Conservation (phyloP, 192 early-diverging fungal genomes). For the Fimicolochytrium jonesii region DNA sequence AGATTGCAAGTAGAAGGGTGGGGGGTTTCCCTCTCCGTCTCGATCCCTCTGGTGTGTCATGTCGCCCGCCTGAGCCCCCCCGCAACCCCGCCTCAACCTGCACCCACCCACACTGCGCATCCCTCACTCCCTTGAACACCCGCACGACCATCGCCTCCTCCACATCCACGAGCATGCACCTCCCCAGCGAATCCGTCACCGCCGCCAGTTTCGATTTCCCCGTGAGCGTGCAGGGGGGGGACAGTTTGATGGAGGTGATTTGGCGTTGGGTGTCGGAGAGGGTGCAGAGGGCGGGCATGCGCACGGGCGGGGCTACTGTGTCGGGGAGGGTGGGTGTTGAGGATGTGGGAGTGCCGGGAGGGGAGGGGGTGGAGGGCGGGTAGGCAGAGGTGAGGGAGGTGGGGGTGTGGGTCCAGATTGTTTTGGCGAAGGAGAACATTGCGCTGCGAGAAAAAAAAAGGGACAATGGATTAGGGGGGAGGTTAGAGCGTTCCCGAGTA, state of each 20-base stretch:
- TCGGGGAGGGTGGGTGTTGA: conserved; percentile 38
- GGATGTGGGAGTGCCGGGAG: conserved; percentile 6
- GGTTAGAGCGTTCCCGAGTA: too few species aligned
- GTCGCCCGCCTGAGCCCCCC: too few species aligned
- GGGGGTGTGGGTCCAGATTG: conserved; percentile 50
- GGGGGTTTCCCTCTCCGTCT: not conserved
- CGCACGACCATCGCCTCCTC: conserved; percentile 59
- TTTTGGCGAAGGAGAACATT: conserved; percentile 67
- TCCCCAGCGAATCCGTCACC: conserved; percentile 61
- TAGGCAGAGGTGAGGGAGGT: conserved; percentile 2
- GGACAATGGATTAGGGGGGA: too few species aligned
- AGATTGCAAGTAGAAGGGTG: conserved; percentile 58
- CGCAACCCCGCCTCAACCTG: conserved; percentile 47
- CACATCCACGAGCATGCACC: conserved; percentile 63
- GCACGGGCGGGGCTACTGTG: conserved; percentile 51
- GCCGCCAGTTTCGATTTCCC: conserved; percentile 47
- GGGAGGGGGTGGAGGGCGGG: not conserved
- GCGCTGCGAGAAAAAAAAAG: conserved; percentile 32
- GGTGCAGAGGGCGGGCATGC: conserved; percentile 47
- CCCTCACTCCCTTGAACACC: conserved; percentile 71
- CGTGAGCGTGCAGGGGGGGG: conserved; percentile 41
- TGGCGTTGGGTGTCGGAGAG: conserved; percentile 49
- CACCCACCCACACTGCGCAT: conserved; percentile 68
- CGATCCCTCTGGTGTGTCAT: conserved; percentile 11
- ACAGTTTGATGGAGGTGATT: conserved; percentile 48